phyloP scores from a whole-genome alignment of 345 rosid species.

The Geranium brycei region DNA sequence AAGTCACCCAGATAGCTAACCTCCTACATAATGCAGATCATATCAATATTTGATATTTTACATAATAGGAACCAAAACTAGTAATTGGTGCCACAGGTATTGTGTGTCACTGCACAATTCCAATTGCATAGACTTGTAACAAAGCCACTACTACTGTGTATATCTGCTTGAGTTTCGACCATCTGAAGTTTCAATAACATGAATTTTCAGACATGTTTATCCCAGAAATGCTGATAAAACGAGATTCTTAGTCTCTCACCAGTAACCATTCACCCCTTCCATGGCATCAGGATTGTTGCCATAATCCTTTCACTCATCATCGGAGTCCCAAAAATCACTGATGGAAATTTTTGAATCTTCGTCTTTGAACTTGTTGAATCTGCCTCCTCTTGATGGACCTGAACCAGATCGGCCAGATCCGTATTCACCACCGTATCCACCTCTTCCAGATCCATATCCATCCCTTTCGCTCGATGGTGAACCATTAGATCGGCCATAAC shows the following conservation, averaged over 20 bases:
- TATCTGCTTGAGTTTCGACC: background rate
- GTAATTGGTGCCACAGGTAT: background rate
- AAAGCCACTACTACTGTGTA: background rate
- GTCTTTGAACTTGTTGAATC: background rate
- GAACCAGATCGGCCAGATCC: background rate
- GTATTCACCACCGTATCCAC: background rate
- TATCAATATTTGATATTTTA: background rate
- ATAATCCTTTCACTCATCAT: background rate
- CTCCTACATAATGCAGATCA: background rate
- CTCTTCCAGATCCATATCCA: background rate
- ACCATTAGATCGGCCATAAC: background rate
- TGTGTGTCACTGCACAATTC: background rate
- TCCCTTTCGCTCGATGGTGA: background rate
- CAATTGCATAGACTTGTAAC: background rate
- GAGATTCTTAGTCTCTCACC: background rate
- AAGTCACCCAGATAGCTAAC: background rate
- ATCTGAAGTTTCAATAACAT: background rate
- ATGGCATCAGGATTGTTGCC: background rate
- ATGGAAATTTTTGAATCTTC: background rate
- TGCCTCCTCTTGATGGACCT: background rate
- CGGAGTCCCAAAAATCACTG: background rate
- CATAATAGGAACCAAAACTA: background rate
- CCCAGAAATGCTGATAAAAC: background rate
- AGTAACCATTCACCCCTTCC: background rate
- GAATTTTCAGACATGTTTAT: too few species aligned